phyloP scores from a whole-genome alignment of 768 basidiomycete genomes.

The Trametes elegans region DNA sequence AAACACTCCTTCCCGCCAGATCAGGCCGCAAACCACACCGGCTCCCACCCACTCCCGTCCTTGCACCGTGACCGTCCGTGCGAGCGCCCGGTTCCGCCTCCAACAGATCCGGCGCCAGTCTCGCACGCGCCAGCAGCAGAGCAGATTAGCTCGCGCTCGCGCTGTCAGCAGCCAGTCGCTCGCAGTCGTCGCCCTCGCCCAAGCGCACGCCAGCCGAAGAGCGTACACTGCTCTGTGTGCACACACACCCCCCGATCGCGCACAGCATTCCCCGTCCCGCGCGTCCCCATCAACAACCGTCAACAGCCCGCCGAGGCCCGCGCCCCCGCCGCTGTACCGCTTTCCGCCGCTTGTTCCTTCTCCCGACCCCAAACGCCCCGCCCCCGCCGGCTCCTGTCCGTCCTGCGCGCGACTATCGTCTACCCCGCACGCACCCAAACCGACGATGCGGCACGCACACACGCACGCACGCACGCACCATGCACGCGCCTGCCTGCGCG shows the following conservation, averaged over 20 bases:
- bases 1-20: not conserved
- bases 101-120: not conserved
- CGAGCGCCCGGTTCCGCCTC: too few relatives aligned
- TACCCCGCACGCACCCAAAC: not conserved
- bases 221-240: not conserved
- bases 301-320: not conserved
- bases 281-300: constrained; percentile 9
- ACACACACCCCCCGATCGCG: constrained; percentile 8
- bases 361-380: not conserved
- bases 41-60: not conserved
- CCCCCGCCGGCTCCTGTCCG: not conserved
- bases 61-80: too few relatives aligned
- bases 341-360: not conserved
- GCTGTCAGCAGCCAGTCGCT: not conserved
- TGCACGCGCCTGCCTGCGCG: too few relatives aligned
- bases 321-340: not conserved
- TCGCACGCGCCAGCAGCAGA: not conserved
- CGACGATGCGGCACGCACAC: too few relatives aligned
- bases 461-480: too few relatives aligned
- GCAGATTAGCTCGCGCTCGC: constrained; percentile 6
- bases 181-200: not conserved
- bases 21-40: not conserved
- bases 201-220: too few relatives aligned
- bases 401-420: not conserved
- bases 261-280: constrained; percentile 1